Evolutionary conservation across 78 protist species (phyloP), one percentile per base, ranked within the genome.

Genomic region (Pigoraptor vietnamica): DNA sequence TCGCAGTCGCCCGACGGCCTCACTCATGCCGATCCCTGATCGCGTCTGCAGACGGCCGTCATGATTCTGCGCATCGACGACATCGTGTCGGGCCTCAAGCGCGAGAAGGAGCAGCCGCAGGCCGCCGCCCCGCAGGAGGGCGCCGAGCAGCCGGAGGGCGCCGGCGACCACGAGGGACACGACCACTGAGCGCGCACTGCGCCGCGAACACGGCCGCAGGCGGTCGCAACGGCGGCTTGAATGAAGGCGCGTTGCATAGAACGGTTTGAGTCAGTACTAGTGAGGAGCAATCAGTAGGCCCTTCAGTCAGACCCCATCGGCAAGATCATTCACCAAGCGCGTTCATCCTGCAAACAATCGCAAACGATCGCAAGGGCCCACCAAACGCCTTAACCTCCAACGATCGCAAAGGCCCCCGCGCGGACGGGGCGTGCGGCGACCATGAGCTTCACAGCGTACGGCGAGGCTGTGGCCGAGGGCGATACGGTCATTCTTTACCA

Each of bases 11-110:
- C n/a, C n/a, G n/a, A n/a, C n/a, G n/a, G n/a, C n/a, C n/a, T n/a
- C n/a, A n/a, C n/a, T n/a, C n/a, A n/a, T n/a, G n/a, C n/a, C n/a
- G n/a, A n/a, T n/a, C n/a, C n/a, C n/a, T n/a, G n/a, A n/a, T 79
- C n/a, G 84, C 38, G 25, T 19, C 9, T 21, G 23, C 40, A 87
- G 86, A 91, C 97, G 37, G 99, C 99, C 37, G 96, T 96, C 91
- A 86, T 99, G 92, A 95, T 99, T 38, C 92, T 99, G 35, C 93
- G 99, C 86, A 98, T 98, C 34, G 99, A 99, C 94, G 98, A 98
- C 83, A 95, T 99, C 40, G 98, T 99, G n/a, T 94, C 98, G 0
- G 98, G 98, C 82, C 86, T 93, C 86, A 90, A 55, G 92, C 87
- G 92, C 14, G 89, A 94, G 93, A 79, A 93, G 90, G 92, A 89